Conservation (phyloP, 2,329 filamentous ascomycete genomes). For the Pyrenochaeta sp. region DNA sequence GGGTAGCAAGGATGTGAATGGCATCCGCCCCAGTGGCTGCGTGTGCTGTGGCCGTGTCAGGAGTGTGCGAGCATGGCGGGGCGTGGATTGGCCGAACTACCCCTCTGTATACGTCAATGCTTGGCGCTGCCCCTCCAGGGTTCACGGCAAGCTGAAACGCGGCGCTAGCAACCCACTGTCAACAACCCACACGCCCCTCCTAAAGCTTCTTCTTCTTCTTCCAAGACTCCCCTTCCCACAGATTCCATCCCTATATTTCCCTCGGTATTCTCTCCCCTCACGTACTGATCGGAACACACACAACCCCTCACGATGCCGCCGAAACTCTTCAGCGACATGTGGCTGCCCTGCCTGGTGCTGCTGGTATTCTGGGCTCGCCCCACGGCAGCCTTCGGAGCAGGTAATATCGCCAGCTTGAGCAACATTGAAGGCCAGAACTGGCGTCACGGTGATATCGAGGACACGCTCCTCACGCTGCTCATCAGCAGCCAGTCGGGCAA, state of each 20-base stretch:
- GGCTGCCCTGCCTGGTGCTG: constrained; percentile 52
- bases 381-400: constrained; percentile 81
- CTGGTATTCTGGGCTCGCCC: constrained; percentile 74
- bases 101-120: constrained; percentile 7
- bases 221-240: not conserved
- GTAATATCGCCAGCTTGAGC: constrained; percentile 83
- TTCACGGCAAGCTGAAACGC: constrained; percentile 11
- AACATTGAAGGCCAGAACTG: constrained; percentile 84
- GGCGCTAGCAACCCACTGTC: constrained; percentile 1
- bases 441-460: constrained; percentile 79
- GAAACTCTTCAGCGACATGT: constrained; percentile 41
- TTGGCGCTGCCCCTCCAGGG: constrained; percentile 7
- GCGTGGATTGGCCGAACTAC: too few relatives aligned
- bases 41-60: too few relatives aligned
- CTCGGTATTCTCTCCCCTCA: too few relatives aligned
- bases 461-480: constrained; percentile 78
- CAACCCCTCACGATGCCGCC: constrained; percentile 31
- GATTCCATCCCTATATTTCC: not conserved
- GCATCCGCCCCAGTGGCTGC: too few relatives aligned
- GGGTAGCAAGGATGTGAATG: too few relatives aligned
- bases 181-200: constrained; percentile 2
- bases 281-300: constrained; percentile 1
- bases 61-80: too few relatives aligned
- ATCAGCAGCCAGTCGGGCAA: constrained; percentile 72
- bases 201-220: constrained; percentile 1